Evolutionary conservation across 1,284 basidiomycete species (phyloP).

Genomic region (Moniliophthora roreri): DNA sequence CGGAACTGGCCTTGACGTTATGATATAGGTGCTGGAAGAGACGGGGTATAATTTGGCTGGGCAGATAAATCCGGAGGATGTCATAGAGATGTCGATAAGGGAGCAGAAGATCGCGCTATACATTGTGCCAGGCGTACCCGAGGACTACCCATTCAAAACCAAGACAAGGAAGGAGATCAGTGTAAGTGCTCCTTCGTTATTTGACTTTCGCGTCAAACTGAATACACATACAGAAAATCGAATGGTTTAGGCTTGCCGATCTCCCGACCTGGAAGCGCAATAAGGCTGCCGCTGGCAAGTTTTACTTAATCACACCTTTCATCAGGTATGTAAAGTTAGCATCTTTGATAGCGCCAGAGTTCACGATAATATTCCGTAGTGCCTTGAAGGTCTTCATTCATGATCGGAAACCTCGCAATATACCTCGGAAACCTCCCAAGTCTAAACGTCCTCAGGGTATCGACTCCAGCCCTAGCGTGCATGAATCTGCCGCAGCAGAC

Average conservation of each 20-base stretch:
- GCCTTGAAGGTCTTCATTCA: slow-evolving; percentile 67
- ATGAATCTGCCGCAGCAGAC: slow-evolving; percentile 20
- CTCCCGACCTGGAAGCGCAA: slow-evolving; percentile 93
- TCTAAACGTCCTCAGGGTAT: slow-evolving; percentile 18
- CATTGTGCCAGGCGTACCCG: slow-evolving; percentile 89
- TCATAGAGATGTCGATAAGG: slow-evolving; percentile 86
- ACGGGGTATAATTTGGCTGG: slow-evolving; percentile 87
- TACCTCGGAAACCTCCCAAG: slow-evolving; percentile 32
- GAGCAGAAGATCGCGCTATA: slow-evolving; percentile 91
- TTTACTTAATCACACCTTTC: slow-evolving; percentile 96
- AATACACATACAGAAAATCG: slow-evolving; percentile 72
- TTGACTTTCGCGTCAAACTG: slow-evolving; percentile 13
- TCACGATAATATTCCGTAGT: slow-evolving; percentile 32
- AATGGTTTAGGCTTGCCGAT: slow-evolving; percentile 92
- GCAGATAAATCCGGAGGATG: slow-evolving; percentile 68
- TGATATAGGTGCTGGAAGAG: slow-evolving; percentile 78
- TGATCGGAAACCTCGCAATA: slow-evolving; percentile 44
- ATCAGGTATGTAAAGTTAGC: slow-evolving; percentile 65
- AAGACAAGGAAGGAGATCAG: slow-evolving; percentile 98
- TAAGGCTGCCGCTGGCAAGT: slow-evolving; percentile 74
- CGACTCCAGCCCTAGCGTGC: slow-evolving; percentile 15
- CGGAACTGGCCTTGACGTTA: slow-evolving; percentile 11
- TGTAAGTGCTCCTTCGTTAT: slow-evolving; percentile 51
- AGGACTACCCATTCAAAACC: slow-evolving; percentile 89
- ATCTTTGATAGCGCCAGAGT: slow-evolving; percentile 14